Conservation (phyloP, 768 basidiomycete species). For the Leccinum disarticulatum region DNA sequence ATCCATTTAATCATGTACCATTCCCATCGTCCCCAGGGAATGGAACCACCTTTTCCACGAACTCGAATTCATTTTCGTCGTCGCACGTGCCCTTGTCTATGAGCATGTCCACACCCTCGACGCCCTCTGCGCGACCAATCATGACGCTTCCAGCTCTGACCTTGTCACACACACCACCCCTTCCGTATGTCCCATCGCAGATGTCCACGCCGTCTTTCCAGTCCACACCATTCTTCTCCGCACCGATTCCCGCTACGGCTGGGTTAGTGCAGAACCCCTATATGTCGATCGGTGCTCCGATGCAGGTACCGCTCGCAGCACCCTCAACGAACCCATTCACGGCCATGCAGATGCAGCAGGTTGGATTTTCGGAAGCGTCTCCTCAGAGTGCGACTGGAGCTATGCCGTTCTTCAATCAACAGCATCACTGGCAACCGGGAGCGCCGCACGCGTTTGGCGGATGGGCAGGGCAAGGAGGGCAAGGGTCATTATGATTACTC, state of each 20-base stretch:
- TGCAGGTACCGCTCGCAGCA: conserved; percentile 27
- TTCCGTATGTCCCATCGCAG: conserved; percentile 2
- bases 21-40: not conserved
- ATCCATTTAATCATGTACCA: conserved; percentile 20
- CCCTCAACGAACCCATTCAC: conserved; percentile 20
- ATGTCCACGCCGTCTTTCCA: conserved; percentile 7
- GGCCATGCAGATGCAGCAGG: conserved; percentile 14
- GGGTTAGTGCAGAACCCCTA: conserved; percentile 26
- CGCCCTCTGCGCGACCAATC: conserved; percentile 11
- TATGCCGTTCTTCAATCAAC: no score
- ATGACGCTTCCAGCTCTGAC: conserved; percentile 8
- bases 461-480: no score
- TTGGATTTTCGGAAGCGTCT: conserved; percentile 1
- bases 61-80: conserved; percentile 19
- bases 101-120: conserved; percentile 8
- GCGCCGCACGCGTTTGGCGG: no score
- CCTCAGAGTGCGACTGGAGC: no score
- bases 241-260: not conserved
- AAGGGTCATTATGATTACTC: no score
- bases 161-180: conserved; percentile 3
- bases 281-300: conserved; percentile 2
- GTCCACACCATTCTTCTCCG: conserved; percentile 3
- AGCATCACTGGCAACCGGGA: no score
- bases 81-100: conserved; percentile 2
- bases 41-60: conserved; percentile 2